Base-by-base conservation (phyloP, 2,329 filamentous ascomycete genomes). In the Aspergillus sp. region DNA sequence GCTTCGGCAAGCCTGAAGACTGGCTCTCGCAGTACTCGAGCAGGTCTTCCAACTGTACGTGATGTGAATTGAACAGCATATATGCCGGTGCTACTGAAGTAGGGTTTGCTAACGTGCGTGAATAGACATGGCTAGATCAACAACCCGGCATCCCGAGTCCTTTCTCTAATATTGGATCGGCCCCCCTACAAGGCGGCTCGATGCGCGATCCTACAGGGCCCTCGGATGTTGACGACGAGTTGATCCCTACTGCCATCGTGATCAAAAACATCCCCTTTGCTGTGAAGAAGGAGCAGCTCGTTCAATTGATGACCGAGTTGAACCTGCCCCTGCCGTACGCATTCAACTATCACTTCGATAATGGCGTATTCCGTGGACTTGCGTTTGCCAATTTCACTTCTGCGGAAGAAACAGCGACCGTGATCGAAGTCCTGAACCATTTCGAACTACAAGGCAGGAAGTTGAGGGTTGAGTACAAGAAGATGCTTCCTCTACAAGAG, bases 181-280 rank as follows among this genome's bases (percentile, higher is more conserved):
- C 69, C 22, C 73, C 75, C 53, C 75, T 77, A 48, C 72, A 75
- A 54, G 72, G 73, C 59, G 72, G 70, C 51, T 73, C 75, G 41
- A 69, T 77, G 59, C 77, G 77, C 54, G 77, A 79, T 55, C 62
- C 70, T 56, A 71, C 74, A 24, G 70, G 70, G 51, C 71, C 70
- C 15, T 73, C 72, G 33, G 78, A 80, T 49, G 68, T 65, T 34
- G 79, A 81, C 45, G 93, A 96, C 65, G 93, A 98, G 78, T 85
- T 99, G 60, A 99, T 99, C 59, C 93, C 93, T 3, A 99, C 95
- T 3, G 95, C 95, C 54, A 98, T 99, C 67, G 95, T 99, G 58
- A 98, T 99, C 78, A 99, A 99, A 80, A 99, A 99, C 73, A 99
- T 99, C 39, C 95, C 96, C 0, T 99, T 99, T 74, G 95, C 96